A percentile compares a stretch with the other conserved stretches of the same genome.
phyloP scores from a whole-genome alignment of 176 grass and related monocot species.

The Elaeis guineensis region DNA sequence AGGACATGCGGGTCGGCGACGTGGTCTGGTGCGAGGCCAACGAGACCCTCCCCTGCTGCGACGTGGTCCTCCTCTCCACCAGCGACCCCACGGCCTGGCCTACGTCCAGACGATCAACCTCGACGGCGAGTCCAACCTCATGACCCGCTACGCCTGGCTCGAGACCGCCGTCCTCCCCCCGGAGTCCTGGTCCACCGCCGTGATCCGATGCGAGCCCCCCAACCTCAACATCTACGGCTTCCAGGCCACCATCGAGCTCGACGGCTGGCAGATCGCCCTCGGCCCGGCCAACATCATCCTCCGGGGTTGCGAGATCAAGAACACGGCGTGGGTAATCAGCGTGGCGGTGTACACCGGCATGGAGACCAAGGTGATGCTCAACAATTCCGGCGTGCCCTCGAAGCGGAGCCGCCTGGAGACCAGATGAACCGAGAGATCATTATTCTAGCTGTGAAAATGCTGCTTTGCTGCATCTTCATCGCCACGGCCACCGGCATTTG shows the following conservation, averaged over 20 bases:
- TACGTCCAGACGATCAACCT: constrained; percentile 92
- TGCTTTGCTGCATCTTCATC: background rate
- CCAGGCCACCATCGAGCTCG: constrained; percentile 59
- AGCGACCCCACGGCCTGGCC: constrained; percentile 57
- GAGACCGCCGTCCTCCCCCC: constrained; percentile 34
- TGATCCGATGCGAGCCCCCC: constrained; percentile 45
- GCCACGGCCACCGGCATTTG: constrained; percentile 2
- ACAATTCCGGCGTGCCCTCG: constrained; percentile 4
- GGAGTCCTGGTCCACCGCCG: constrained; percentile 5
- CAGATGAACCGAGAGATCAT: constrained; percentile 17
- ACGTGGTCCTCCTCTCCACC: constrained; percentile 71
- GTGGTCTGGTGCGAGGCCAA: constrained; percentile 43
- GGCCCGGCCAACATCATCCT: constrained; percentile 20
- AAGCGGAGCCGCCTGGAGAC: constrained; percentile 9
- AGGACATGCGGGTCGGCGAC: constrained; percentile 66
- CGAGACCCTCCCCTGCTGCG: constrained; percentile 58
- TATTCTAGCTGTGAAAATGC: background rate
- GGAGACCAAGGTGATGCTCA: constrained; percentile 22
- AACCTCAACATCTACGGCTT: constrained; percentile 79
- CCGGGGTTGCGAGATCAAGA: constrained; percentile 17
- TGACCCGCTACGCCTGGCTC: constrained; percentile 69
- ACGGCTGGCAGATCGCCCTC: constrained; percentile 23
- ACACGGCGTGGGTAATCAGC: constrained; percentile 13
- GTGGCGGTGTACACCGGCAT: constrained; percentile 13
- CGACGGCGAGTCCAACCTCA: constrained; percentile 86